These are phyloP conservation scores for Cyberlindnera euphorbiae DNA, from an alignment of 805 yeast genomes.

Conservation along the genomic window DNA sequence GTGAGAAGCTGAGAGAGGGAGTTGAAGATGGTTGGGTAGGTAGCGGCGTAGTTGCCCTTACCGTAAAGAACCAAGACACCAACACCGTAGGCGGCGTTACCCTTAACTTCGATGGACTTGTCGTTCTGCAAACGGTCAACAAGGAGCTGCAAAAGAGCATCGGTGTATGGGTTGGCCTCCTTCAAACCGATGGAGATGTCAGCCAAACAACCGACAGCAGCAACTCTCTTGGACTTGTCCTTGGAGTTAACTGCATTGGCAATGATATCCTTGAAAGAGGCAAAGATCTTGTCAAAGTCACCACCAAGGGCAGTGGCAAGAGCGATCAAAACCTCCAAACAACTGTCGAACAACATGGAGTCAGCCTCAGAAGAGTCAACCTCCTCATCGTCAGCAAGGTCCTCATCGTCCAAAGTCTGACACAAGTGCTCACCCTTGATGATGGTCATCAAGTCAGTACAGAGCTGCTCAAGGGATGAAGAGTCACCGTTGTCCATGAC, in stretches of 20 bases:
- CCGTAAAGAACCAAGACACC: conserved; percentile 63
- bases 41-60: conserved; percentile 40
- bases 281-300: conserved; percentile 72
- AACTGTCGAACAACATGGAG: conserved; percentile 75
- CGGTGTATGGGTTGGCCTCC: conserved; percentile 56
- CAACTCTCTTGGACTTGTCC: conserved; percentile 70
- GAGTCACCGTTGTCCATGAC: conserved; percentile 56
- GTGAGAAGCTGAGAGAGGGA: conserved; percentile 66
- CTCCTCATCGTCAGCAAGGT: conserved; percentile 48
- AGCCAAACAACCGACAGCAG: conserved; percentile 85
- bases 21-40: conserved; percentile 64
- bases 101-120: conserved; percentile 81
- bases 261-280: conserved; percentile 63
- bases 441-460: conserved; percentile 65
- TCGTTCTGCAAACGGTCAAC: conserved; percentile 65
- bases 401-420: conserved; percentile 71
- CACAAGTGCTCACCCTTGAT: conserved; percentile 81
- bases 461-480: conserved; percentile 59
- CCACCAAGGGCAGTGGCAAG: conserved; percentile 73
- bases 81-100: conserved; percentile 94
- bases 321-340: conserved; percentile 78
- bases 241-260: conserved; percentile 53
- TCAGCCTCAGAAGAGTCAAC: conserved; percentile 53
- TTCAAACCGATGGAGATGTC: conserved; percentile 80
- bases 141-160: conserved; percentile 68